Evolutionary conservation across 192 early-diverging fungal species (phyloP), one percentile per base, ranked within the genome.

Genomic region (Rhizophlyctis rosea): DNA sequence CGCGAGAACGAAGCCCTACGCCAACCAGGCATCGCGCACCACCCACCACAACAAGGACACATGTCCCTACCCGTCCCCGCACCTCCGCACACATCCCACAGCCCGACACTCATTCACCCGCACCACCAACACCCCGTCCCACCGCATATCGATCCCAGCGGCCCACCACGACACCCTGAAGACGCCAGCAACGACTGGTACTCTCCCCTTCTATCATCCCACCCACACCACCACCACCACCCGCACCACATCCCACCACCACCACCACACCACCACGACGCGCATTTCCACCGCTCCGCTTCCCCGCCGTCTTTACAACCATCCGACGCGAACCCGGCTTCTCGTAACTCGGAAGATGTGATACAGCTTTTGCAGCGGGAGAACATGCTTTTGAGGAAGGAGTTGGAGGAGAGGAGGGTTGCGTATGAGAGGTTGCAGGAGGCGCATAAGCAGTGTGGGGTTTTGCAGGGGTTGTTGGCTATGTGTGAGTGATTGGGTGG

Each of bases 391-490:
- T 16, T 62, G 2, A 36, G 54, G 16, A 62, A 72, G 53, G 44
- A 56, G 14, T 51, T 62, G 21, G 29, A 47, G 13, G 13, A 34
- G 29, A 59, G 65, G 18, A 58, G 64, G 30, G 29, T 54, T 14
- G 74, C 67, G 36, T 68, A 59, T 39, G 64, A 60, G 34, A 33
- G 64, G 3, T 44, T 70, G 27, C 64, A 75, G 35, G 62, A 60
- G 24, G 63, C 58, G 34, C 64, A 71, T 54, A 71, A 75, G 49
- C 48, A 34, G 27, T 69, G 68, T 50, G 74, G 74, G n/a, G 66
- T 71, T 24, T 47, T 76, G 57, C 74, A 76, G 59, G 74, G 74
- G 27, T 39, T 76, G 47, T 47, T 76, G 39, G 69, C 65, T 28
- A 76, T 76, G 55, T 76, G 74, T 53, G 74, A 76, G 44, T 76